Base-by-base conservation (phyloP, 495 filamentous ascomycete species). In the Letharia columbiana region DNA sequence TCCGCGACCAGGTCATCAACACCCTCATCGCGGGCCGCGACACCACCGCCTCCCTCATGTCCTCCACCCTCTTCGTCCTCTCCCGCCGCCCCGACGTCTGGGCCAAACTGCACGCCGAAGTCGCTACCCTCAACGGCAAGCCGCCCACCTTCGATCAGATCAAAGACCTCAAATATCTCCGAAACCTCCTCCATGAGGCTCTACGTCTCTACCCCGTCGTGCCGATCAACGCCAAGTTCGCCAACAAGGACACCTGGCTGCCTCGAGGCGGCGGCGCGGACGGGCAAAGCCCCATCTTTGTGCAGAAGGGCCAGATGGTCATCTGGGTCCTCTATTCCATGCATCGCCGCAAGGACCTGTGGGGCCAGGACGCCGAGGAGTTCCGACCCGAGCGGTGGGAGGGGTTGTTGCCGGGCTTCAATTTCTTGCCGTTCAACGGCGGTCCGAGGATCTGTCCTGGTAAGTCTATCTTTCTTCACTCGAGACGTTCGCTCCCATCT, bases 381-480 rank as follows among this genome's bases (percentile, higher is more conserved):
- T 72, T 72, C 41, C 65, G 45, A 28, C 67, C 69, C 12, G 66
- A 71, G 20, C 49, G 66, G 41, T 72, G 69, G 71, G 60, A 62
- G 42, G 65, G 66, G 7, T 28, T 71, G 18, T 64, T 75, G 17
- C 73, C 73, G 40, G 81, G 79, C 7, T 86, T 79, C 80, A 78
- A 83, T 49, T 88, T 83, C 70, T 68, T 87, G 44, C 86, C 86
- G 0, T 89, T 89, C 67, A 82, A 81, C 60, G 85, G 84, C 1
- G 86, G 86, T 0, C 86, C 86, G 0, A 76, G 86, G 15, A 84
- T 86, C 49, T 77, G 76, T 76, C 71, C 72, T 64, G 63, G 63
- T 61, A 33, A 60, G 58, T 8, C 40, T 60, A 3, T 28, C 20
- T 28, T 28, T 28, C 23, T 28, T 28, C 23, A 28, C 23, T 28